Conservation (phyloP, 202 grass and related monocot genomes). For the Saccharum hybrid region DNA sequence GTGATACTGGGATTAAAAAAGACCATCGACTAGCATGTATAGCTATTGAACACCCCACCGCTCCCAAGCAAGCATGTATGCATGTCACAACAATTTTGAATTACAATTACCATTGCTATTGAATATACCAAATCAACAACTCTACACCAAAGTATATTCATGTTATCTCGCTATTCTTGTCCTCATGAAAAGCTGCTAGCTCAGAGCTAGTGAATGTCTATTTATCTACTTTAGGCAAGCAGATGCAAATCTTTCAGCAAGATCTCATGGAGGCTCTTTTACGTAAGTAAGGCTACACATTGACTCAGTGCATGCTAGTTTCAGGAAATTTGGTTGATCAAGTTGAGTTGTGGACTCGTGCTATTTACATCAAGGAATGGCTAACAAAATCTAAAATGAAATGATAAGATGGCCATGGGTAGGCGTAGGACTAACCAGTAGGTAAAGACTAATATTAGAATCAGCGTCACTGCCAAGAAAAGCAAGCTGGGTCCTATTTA, state of each 20-base stretch:
- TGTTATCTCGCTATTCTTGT: not conserved
- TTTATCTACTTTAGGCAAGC: not conserved
- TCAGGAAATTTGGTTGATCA: not conserved
- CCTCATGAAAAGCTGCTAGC: not conserved
- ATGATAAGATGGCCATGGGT: not conserved
- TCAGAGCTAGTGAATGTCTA: not conserved
- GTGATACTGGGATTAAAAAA: too few relatives aligned
- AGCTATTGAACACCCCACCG: not conserved
- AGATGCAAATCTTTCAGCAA: not conserved
- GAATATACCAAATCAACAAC: not conserved
- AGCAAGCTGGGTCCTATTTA: not conserved
- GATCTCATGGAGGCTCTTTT: not conserved
- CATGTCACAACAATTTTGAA: not conserved
- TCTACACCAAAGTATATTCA: not conserved
- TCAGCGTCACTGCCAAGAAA: not conserved
- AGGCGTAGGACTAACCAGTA: not conserved
- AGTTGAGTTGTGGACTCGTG: not conserved
- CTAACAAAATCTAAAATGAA: not conserved
- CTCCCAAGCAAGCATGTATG: not conserved
- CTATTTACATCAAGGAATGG: slow-evolving; percentile 15
- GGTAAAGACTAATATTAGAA: slow-evolving; percentile 19
- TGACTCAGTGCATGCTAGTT: not conserved
- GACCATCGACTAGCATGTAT: too few relatives aligned
- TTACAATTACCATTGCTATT: not conserved
- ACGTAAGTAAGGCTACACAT: not conserved